Evolutionary conservation across 208 protist genomes (phyloP).

Genomic region (Wallacemonas sp.): DNA sequence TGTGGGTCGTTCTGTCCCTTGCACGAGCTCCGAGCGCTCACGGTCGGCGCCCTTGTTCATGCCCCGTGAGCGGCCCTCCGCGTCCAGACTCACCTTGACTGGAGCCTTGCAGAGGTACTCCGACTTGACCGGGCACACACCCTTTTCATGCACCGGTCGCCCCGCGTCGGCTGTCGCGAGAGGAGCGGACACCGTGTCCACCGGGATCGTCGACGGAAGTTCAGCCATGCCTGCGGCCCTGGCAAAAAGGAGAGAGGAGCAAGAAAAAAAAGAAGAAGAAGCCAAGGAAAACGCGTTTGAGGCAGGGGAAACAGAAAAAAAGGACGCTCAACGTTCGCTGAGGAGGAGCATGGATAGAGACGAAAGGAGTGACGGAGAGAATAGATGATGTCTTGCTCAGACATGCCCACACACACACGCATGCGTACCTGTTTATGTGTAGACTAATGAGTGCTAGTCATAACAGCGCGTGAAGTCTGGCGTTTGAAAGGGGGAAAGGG

Average conservation of each 20-base stretch:
- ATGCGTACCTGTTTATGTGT: no score
- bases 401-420: no score
- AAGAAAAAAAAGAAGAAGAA: slow-evolving; percentile 8
- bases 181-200: not conserved
- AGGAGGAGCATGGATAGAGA: no score
- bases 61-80: slow-evolving; percentile 59
- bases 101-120: slow-evolving; percentile 58
- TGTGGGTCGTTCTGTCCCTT: slow-evolving; percentile 56
- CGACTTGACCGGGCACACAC: slow-evolving; percentile 64
- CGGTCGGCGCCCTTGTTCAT: slow-evolving; percentile 82
- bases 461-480: no score
- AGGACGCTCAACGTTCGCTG: no score
- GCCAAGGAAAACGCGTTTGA: not conserved
- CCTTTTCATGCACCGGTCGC: slow-evolving; percentile 15
- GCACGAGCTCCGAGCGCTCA: slow-evolving; percentile 36
- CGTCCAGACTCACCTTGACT: slow-evolving; percentile 54
- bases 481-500: no score
- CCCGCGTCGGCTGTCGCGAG: not conserved
- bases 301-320: slow-evolving; percentile 9
- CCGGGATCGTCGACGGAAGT: not conserved
- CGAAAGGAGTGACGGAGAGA: no score
- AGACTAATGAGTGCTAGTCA: no score
- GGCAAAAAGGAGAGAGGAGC: not conserved
- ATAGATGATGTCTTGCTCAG: no score
- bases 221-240: not conserved